Evolutionary conservation across 164 flowering plant genomes (phyloP).

Genomic region (grape (Vitis vinifera)): DNA sequence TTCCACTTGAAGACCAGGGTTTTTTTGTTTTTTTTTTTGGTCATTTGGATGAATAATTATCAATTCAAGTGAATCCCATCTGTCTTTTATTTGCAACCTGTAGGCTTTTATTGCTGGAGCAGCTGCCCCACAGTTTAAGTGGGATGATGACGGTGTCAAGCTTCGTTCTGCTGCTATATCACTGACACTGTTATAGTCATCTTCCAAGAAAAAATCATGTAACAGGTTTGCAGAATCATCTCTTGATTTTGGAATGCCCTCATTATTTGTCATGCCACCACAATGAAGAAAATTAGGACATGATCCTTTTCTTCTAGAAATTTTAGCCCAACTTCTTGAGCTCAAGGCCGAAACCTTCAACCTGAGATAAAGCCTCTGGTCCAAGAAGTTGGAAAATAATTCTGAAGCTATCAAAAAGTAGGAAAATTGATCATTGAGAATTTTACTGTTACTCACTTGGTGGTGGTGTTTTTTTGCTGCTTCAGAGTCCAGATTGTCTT

Average conservation of each 20-base stretch:
- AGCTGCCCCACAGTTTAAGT: conserved; percentile 73
- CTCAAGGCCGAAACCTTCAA: neutral
- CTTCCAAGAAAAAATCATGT: too few relatives aligned
- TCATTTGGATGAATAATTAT: neutral
- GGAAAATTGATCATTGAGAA: too few relatives aligned
- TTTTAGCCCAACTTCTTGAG: neutral
- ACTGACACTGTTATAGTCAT: conserved; percentile 51
- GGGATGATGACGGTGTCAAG: conserved; percentile 81
- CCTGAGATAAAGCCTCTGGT: neutral
- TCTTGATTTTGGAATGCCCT: neutral
- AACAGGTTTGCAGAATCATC: conserved; percentile 8
- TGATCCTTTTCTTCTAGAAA: neutral
- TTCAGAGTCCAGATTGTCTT: too few relatives aligned
- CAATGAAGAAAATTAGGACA: too few relatives aligned
- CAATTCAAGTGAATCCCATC: neutral
- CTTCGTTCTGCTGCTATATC: conserved; percentile 98
- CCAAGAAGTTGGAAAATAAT: neutral
- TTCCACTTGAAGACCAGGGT: neutral
- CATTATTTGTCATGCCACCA: too few relatives aligned
- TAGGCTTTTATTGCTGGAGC: conserved; percentile 87
- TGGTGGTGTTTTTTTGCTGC: too few relatives aligned
- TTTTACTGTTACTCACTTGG: too few relatives aligned
- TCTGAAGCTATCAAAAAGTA: too few relatives aligned
- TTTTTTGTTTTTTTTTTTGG: neutral
- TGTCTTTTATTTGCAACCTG: neutral